Evolutionary conservation across 495 filamentous ascomycete species (phyloP), one percentile per base, ranked within the genome.

Genomic region (Hypoxylon fragiforme): DNA sequence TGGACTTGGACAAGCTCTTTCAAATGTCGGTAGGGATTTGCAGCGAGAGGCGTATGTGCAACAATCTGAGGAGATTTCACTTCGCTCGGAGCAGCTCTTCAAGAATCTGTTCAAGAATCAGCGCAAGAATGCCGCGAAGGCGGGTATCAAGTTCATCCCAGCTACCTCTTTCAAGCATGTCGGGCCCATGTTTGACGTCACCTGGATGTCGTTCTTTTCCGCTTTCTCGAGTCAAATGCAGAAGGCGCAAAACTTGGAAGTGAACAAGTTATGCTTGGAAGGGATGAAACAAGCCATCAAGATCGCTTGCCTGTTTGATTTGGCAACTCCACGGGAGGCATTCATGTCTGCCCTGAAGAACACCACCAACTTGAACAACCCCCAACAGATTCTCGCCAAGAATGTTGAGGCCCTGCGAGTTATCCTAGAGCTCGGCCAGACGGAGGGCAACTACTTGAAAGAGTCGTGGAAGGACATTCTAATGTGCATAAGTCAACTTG

Each of bases 171-270:
- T 89, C 67, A 92, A 88, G 55, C 94, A 99, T 71, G 87, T 95
- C 42, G 94, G 94, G 0, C 91, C 94, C 2, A 99, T 99, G 92
- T 99, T 99, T 60, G 92, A 97, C 58, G 92, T 96, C 12, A 95
- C 90, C 0, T 99, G 94, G 94, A 99, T 97, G 92, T 94, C 92
- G 14, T 95, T 96, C 72, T 85, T 97, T 64, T 96, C 91, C 7
- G 90, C 90, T 0, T 78, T 97, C 19, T 96, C 94, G 2, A 91
- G 89, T 20, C 85, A 91, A 50, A 91, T 91, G 70, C 92, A 96
- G 62, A 90, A 92, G 65, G 89, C 89, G 0, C 87, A 95, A 44
- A 94, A 96, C 65, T 77, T 96, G 14, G 90, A 96, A 61, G 88
- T 90, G 14, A 91, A 97, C 65, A 87, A 84, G 64, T 73, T 95